phyloP scores from a whole-genome alignment of 1,284 basidiomycete species.

The Amylostereum areolatum region DNA sequence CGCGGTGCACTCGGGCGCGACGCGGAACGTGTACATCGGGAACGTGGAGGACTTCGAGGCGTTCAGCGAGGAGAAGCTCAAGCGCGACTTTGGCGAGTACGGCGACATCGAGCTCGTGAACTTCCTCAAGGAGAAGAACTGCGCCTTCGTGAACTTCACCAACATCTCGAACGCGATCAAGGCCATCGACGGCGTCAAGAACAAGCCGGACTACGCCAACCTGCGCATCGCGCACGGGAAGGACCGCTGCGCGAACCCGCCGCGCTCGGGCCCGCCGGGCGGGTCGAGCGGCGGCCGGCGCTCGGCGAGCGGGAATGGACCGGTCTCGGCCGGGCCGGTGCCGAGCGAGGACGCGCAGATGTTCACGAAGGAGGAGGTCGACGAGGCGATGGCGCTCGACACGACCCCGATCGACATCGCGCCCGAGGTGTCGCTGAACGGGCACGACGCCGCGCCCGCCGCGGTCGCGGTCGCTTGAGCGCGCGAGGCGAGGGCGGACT shows the following conservation, averaged over 20 bases:
- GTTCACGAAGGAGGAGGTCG: too few species aligned
- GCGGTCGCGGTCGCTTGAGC: too few species aligned
- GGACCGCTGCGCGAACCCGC: slow-evolving; percentile 89
- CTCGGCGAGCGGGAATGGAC: too few species aligned
- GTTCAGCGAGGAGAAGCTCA: slow-evolving; percentile 81
- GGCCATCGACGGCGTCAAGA: slow-evolving; percentile 89
- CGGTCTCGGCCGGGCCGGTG: too few species aligned
- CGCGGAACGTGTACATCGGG: slow-evolving; percentile 92
- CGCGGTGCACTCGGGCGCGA: slow-evolving; percentile 85
- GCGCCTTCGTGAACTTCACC: slow-evolving; percentile 92
- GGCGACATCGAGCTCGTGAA: slow-evolving; percentile 95
- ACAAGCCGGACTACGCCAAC: slow-evolving; percentile 76
- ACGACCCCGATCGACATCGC: too few species aligned
- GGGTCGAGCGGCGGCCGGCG: slow-evolving; percentile 24
- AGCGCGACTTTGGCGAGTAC: slow-evolving; percentile 85
- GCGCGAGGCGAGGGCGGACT: too few species aligned
- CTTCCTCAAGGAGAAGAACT: slow-evolving; percentile 93
- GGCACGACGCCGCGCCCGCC: too few species aligned
- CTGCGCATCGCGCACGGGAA: slow-evolving; percentile 89
- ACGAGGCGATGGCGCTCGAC: too few species aligned
- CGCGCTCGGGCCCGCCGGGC: slow-evolving; percentile 74
- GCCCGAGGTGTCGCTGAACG: too few species aligned
- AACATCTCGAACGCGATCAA: slow-evolving; percentile 93
- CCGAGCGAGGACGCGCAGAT: too few species aligned
- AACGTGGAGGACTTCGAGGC: slow-evolving; percentile 89